Evolutionary conservation across 2,329 filamentous ascomycete species (phyloP), one percentile per base, ranked within the genome.

Genomic region (Cladorrhinum sp.): DNA sequence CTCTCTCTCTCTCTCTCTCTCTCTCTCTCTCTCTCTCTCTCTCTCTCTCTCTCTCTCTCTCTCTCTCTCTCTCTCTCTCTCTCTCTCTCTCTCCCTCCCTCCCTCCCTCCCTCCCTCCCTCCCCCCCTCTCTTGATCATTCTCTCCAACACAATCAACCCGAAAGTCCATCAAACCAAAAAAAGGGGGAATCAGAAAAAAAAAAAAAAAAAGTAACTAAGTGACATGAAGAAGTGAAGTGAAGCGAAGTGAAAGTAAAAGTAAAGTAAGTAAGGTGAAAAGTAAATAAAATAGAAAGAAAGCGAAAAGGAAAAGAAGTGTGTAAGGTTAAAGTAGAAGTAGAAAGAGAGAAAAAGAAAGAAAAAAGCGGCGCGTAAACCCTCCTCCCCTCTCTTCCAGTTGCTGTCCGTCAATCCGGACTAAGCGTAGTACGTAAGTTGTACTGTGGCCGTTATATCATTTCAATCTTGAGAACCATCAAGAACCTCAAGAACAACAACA

Each of bases 151-250:
- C 20, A 24, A 51, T n/a, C 21, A 55, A 55, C n/a, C n/a, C n/a
- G n/a, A n/a, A n/a, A n/a, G n/a, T n/a, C 30, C 7, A 51, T n/a
- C 21, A 51, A 26, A 51, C 23, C 21, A 55, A 39, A 24, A 57
- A 57, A 55, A 48, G 26, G 42, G 42, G 39, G 42, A 39, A 57
- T 48, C 21, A 57, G 26, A 30, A 49, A 36, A 57, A 49, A 23
- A 49, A 33, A 18, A 24, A 55, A 12, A 42, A 42, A 21, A 21
- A 55, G 20, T 39, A 55, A 52, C 26, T 28, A 14, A 26, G n/a
- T n/a, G n/a, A n/a, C n/a, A n/a, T n/a, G n/a, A n/a, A n/a, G n/a
- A n/a, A n/a, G n/a, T n/a, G n/a, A n/a, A n/a, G n/a, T n/a, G n/a
- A n/a, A n/a, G n/a, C n/a, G n/a, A n/a, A 36, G 49, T 26, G 26